Percentiles rank a stretch among this genome's conserved stretches.
phyloP scores from a whole-genome alignment of 352 stramenopile species.

The Phytopythium aichiense region DNA sequence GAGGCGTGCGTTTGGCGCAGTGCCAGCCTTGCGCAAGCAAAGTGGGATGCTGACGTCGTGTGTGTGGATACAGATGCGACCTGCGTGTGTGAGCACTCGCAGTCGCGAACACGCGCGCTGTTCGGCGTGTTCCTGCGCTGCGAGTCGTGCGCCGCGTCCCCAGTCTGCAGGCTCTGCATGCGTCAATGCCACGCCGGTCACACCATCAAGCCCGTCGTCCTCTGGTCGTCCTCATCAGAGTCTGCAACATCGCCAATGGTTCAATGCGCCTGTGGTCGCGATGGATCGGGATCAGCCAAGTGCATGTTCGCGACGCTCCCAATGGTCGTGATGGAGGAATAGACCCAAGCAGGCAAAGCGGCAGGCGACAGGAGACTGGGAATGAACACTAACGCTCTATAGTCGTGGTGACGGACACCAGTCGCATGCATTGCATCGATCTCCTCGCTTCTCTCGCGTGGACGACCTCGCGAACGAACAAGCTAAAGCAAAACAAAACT shows the following conservation, averaged over 20 bases:
- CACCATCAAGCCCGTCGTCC: conserved; percentile 12
- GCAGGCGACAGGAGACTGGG: neutral
- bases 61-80: conserved; percentile 13
- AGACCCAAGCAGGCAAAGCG: neutral
- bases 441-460: neutral
- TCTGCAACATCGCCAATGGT: neutral
- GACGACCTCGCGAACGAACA: neutral
- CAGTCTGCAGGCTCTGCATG: conserved; percentile 48
- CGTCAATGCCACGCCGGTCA: conserved; percentile 50
- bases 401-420: neutral
- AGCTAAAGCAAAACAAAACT: conserved; percentile 1
- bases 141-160: conserved; percentile 30
- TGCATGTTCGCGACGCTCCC: neutral
- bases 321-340: neutral
- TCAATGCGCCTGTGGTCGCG: neutral
- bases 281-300: neutral
- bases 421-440: neutral
- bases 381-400: neutral
- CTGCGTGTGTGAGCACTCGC: conserved; percentile 35
- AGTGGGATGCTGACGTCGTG: neutral
- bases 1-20: neutral
- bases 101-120: conserved; percentile 15
- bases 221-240: neutral
- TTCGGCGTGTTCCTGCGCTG: conserved; percentile 50
- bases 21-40: too few relatives aligned